These are phyloP conservation scores for Santalum album DNA, from an alignment of 164 flowering plant genomes.

Conservation along the genomic window DNA sequence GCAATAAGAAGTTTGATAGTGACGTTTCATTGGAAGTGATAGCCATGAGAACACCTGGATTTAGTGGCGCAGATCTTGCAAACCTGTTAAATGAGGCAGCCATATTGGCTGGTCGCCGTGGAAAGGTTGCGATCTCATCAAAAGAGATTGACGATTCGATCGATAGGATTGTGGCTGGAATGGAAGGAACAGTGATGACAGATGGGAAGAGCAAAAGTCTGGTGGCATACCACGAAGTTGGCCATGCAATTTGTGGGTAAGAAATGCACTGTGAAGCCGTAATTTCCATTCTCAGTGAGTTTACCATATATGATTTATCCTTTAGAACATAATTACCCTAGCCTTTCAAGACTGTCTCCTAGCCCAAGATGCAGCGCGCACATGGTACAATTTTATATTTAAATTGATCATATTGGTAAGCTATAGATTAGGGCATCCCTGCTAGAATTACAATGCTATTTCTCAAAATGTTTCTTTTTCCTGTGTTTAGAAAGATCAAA, in stretches of 20 bases:
- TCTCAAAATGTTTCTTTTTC: too few species aligned
- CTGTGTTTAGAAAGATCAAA: too few species aligned
- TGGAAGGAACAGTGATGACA: slow-evolving; percentile 94
- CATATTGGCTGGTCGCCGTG: slow-evolving; percentile 84
- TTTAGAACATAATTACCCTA: not conserved
- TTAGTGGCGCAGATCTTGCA: slow-evolving; percentile 94
- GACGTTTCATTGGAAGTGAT: slow-evolving; percentile 86
- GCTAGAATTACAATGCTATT: too few species aligned
- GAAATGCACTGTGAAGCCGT: slow-evolving; percentile 9
- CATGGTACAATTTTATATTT: too few species aligned
- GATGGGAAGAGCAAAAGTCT: slow-evolving; percentile 90
- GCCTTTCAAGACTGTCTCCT: not conserved
- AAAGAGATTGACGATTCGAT: slow-evolving; percentile 90
- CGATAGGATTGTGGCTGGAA: slow-evolving; percentile 91
- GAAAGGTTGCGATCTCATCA: slow-evolving; percentile 64
- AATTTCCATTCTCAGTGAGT: not conserved
- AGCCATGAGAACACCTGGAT: slow-evolving; percentile 96
- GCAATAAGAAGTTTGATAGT: slow-evolving; percentile 73
- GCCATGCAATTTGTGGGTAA: slow-evolving; percentile 96
- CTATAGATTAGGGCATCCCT: too few species aligned
- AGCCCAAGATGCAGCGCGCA: too few species aligned
- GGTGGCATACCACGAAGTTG: slow-evolving; percentile 92
- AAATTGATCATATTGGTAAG: too few species aligned
- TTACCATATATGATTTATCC: not conserved
- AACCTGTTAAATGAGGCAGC: slow-evolving; percentile 93